These are phyloP conservation scores for Aspergillus floridensis DNA, from an alignment of 2,329 filamentous ascomycete genomes.

Conservation along the genomic window DNA sequence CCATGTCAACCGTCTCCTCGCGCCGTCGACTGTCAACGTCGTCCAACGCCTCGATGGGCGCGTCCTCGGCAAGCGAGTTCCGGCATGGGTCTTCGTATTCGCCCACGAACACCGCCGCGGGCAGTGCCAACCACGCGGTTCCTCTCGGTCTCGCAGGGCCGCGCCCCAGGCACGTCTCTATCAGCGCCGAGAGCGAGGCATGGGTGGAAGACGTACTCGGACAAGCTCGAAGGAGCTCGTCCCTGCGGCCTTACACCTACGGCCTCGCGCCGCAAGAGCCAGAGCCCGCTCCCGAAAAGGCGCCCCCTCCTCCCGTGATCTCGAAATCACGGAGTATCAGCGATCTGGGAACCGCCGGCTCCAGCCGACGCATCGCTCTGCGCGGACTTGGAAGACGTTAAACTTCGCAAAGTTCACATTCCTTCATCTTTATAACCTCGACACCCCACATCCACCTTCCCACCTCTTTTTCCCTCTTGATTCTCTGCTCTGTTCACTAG, in stretches of 20 bases:
- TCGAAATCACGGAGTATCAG: constrained; percentile 39
- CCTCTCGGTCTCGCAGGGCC: constrained; percentile 48
- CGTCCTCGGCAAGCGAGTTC: constrained; percentile 28
- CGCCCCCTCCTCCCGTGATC: constrained; percentile 13
- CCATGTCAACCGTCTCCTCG: constrained; percentile 27
- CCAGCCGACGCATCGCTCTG: constrained; percentile 40
- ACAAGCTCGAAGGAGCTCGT: constrained; percentile 42
- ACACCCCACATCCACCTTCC: neutral
- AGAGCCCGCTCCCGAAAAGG: constrained; percentile 14
- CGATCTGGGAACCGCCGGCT: constrained; percentile 37
- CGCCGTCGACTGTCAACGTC: constrained; percentile 39
- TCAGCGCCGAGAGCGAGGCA: constrained; percentile 46
- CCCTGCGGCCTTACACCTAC: constrained; percentile 30
- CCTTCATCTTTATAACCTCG: constrained; percentile 1
- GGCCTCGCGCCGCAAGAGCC: constrained; percentile 16
- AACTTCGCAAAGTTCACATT: neutral
- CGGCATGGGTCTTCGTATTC: constrained; percentile 27
- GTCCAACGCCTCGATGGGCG: constrained; percentile 36
- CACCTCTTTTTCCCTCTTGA: constrained; percentile 4
- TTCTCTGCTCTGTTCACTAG: constrained; percentile 13
- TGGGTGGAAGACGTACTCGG: constrained; percentile 49
- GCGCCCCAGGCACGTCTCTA: constrained; percentile 39
- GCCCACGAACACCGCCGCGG: constrained; percentile 21
- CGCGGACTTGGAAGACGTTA: constrained; percentile 34
- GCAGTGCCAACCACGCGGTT: constrained; percentile 27